These are phyloP conservation scores for Kwoniella shandongensis DNA, from an alignment of 768 basidiomycete species.

Conservation along the genomic window DNA sequence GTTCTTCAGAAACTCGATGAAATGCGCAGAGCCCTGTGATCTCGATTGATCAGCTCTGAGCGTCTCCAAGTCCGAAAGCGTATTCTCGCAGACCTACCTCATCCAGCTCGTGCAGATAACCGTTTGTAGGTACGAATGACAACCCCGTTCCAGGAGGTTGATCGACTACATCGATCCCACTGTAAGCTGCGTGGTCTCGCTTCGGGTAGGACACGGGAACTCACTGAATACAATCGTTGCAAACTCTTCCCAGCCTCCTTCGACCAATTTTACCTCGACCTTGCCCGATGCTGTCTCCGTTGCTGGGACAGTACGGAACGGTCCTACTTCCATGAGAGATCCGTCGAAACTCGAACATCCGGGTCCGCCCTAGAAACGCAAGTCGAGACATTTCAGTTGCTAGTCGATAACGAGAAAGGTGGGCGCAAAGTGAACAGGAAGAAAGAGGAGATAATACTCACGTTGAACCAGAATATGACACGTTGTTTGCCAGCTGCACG, in stretches of 20 bases:
- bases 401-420: background rate
- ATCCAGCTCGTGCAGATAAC: conserved; percentile 74
- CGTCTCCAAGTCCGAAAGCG: conserved; percentile 1
- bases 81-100: conserved; percentile 58
- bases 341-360: conserved; percentile 98
- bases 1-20: conserved; percentile 79
- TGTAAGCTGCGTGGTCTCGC: background rate
- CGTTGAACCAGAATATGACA: conserved; percentile 96
- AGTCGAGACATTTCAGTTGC: background rate
- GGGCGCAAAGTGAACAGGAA: too few species aligned
- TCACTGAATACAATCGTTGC: conserved; percentile 86
- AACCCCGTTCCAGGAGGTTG: conserved; percentile 96
- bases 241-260: conserved; percentile 98
- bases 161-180: conserved; percentile 66
- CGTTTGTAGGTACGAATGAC: conserved; percentile 82
- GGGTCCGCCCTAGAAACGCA: conserved; percentile 73
- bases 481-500: conserved; percentile 85
- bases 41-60: background rate
- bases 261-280: conserved; percentile 68
- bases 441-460: conserved; percentile 55
- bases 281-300: conserved; percentile 57
- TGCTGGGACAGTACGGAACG: conserved; percentile 63
- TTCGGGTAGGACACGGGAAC: conserved; percentile 45
- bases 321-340: conserved; percentile 96
- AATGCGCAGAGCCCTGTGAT: conserved; percentile 68